Percentiles rank a stretch among this genome's conserved stretches.
phyloP scores from a whole-genome alignment of 495 filamentous ascomycete genomes.

The Penicillium bovifimosum region DNA sequence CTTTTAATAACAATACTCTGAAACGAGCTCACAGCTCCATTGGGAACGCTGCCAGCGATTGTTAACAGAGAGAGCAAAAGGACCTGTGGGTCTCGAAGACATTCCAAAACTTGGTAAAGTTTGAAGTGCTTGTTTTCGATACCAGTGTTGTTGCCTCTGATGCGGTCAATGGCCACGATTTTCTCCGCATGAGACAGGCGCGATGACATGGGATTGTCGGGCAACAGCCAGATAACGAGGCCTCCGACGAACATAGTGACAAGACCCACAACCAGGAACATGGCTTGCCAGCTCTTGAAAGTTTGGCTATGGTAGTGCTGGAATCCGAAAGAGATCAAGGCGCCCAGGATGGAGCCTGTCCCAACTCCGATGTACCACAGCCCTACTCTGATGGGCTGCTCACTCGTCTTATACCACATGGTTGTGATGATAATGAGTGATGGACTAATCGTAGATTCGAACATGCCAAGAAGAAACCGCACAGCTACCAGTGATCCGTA shows the following conservation, averaged over 20 bases:
- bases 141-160: slow-evolving; percentile 51
- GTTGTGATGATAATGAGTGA: slow-evolving; percentile 31
- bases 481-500: too few species aligned
- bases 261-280: slow-evolving; percentile 56
- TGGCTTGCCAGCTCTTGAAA: slow-evolving; percentile 47
- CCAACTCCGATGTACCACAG: slow-evolving; percentile 64
- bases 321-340: slow-evolving; percentile 47
- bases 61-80: slow-evolving; percentile 30
- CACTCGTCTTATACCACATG: slow-evolving; percentile 34
- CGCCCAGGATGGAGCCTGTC: slow-evolving; percentile 56
- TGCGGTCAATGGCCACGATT: slow-evolving; percentile 49
- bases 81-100: slow-evolving; percentile 30
- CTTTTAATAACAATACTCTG: slow-evolving; percentile 44
- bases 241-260: slow-evolving; percentile 47
- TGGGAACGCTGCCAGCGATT: slow-evolving; percentile 22
- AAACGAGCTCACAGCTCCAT: slow-evolving; percentile 27
- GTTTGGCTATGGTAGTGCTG: slow-evolving; percentile 20
- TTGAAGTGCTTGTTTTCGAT: slow-evolving; percentile 54
- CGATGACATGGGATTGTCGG: slow-evolving; percentile 55
- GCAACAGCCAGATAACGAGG: slow-evolving; percentile 51
- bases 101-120: slow-evolving; percentile 38
- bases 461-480: too few species aligned
- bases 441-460: too few species aligned
- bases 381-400: slow-evolving; percentile 56
- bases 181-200: slow-evolving; percentile 44